phyloP scores from a whole-genome alignment of 1,139 yeast species.

The Blastobotrys proliferans region DNA sequence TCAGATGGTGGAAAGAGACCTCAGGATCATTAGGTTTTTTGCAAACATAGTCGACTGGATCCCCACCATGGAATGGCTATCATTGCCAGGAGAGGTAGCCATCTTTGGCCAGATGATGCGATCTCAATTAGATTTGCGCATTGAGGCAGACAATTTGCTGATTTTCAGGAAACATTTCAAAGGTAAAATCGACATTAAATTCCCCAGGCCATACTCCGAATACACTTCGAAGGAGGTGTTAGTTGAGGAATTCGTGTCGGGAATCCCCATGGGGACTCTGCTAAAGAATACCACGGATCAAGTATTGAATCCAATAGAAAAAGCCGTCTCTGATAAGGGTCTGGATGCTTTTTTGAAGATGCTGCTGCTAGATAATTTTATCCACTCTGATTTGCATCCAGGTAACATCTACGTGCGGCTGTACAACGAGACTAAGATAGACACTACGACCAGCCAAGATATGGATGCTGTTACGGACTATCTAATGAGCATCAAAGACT shows the following conservation, averaged over 20 bases:
- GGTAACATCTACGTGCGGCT: constrained; percentile 88
- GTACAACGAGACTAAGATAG: constrained; percentile 31
- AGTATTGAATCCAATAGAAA: constrained; percentile 49
- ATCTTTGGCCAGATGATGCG: constrained; percentile 85
- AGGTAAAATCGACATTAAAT: constrained; percentile 57
- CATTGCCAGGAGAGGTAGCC: constrained; percentile 89
- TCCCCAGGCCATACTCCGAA: constrained; percentile 71
- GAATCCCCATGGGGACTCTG: constrained; percentile 73
- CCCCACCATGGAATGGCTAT: constrained; percentile 98
- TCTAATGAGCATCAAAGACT: constrained; percentile 39
- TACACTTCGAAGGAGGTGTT: constrained; percentile 69
- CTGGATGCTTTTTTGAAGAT: constrained; percentile 88
- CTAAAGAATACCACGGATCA: constrained; percentile 47
- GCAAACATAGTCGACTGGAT: constrained; percentile 64
- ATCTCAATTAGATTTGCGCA: constrained; percentile 80
- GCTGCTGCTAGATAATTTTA: constrained; percentile 88
- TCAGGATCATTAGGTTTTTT: constrained; percentile 75
- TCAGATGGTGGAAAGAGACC: constrained; percentile 67
- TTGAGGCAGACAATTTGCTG: constrained; percentile 77
- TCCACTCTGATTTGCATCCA: constrained; percentile 94
- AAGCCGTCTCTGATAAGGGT: constrained; percentile 79
- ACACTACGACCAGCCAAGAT: constrained; percentile 18
- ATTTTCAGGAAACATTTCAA: constrained; percentile 64
- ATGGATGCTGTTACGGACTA: constrained; percentile 23
- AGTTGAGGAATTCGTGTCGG: constrained; percentile 82